Conservation (phyloP, 495 filamentous ascomycete genomes). For the Cenococcum geophilum region DNA sequence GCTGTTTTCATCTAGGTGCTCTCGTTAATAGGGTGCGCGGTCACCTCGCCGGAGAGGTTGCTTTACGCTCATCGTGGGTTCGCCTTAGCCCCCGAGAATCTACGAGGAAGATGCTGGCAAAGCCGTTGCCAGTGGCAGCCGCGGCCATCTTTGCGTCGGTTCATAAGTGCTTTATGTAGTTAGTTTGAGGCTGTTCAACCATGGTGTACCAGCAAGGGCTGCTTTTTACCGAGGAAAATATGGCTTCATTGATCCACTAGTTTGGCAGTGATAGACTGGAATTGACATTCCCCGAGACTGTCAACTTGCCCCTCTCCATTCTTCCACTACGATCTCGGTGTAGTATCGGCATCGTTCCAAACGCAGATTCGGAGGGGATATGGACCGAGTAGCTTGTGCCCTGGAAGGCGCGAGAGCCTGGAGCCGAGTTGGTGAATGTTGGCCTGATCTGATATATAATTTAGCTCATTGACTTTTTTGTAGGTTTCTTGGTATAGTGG, state of each 20-base stretch:
- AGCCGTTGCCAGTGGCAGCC: background rate
- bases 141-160: slow-evolving; percentile 25
- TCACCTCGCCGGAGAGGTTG: too few species aligned
- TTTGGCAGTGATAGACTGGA: too few species aligned
- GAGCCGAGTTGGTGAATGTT: background rate
- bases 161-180: slow-evolving; percentile 13
- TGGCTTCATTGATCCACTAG: background rate
- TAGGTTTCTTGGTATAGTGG: background rate
- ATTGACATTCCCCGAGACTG: background rate
- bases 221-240: background rate
- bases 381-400: background rate
- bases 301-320: slow-evolving; percentile 1
- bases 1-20: too few species aligned
- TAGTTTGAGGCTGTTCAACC: background rate
- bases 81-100: too few species aligned
- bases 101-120: background rate
- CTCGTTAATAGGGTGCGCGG: too few species aligned
- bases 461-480: background rate
- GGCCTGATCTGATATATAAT: background rate
- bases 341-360: background rate
- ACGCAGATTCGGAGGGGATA: background rate
- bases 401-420: background rate
- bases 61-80: too few species aligned
- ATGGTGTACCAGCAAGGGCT: background rate
- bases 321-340: background rate